Percentiles rank a stretch among this genome's conserved stretches.
phyloP scores from a whole-genome alignment of 768 basidiomycete genomes.

The Mycena chlorophos region DNA sequence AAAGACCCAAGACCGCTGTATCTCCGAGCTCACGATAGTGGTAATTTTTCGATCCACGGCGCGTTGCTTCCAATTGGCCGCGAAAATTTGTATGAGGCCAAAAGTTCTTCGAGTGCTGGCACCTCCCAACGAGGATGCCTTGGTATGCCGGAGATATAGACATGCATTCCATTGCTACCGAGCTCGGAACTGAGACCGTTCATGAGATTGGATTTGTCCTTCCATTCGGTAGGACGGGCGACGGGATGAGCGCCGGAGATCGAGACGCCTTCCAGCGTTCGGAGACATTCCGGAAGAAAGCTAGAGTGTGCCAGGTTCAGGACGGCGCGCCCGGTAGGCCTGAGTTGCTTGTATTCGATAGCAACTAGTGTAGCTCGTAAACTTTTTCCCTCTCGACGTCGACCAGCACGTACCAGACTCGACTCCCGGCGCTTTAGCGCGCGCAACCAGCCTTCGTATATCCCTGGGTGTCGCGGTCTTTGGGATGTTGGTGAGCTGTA shows the following conservation, averaged over 20 bases:
- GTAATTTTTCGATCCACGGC: neutral
- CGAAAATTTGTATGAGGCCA: constrained; percentile 47
- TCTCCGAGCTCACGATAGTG: no score
- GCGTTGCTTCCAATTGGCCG: constrained; percentile 29
- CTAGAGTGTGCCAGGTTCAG: constrained; percentile 54
- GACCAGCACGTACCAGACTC: constrained; percentile 42
- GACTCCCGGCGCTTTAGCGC: constrained; percentile 46
- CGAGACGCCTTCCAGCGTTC: constrained; percentile 42
- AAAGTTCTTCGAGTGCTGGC: constrained; percentile 37
- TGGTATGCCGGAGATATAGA: constrained; percentile 64
- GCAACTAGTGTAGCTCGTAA: constrained; percentile 43
- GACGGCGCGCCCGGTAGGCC: constrained; percentile 58
- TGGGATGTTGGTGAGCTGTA: constrained; percentile 52
- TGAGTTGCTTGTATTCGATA: constrained; percentile 60
- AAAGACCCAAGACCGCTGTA: neutral
- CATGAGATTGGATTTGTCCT: constrained; percentile 17
- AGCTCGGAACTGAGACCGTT: constrained; percentile 12
- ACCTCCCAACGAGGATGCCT: constrained; percentile 36
- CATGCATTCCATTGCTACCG: constrained; percentile 47
- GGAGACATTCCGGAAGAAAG: constrained; percentile 41
- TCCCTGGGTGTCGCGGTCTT: constrained; percentile 55
- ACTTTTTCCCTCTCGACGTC: neutral
- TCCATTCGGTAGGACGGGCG: constrained; percentile 30
- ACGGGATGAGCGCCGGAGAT: constrained; percentile 47
- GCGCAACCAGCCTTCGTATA: constrained; percentile 45